A percentile compares a stretch with the other conserved stretches of the same genome.
These are phyloP conservation scores for Populus simonii DNA, from an alignment of 345 rosid species.

Conservation along the genomic window DNA sequence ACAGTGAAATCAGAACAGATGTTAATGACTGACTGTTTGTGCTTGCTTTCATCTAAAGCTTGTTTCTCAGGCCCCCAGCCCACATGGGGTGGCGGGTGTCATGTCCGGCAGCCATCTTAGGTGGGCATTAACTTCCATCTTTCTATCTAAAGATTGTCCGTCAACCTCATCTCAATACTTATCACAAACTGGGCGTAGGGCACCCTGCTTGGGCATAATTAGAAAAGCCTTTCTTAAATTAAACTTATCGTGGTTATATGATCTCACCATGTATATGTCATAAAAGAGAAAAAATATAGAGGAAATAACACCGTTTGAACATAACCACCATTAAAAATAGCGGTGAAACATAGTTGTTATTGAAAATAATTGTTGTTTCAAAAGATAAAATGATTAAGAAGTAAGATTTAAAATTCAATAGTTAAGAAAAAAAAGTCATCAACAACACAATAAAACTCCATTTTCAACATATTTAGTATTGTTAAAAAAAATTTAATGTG, in stretches of 20 bases:
- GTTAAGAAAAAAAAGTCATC: no score
- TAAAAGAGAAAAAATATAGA: no score
- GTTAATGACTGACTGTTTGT: background rate
- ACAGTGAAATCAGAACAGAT: background rate
- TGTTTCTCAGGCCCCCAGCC: background rate
- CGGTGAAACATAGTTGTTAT: no score
- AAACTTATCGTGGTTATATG: background rate
- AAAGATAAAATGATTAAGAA: no score
- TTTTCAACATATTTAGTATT: fast-evolving
- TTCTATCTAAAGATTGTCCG: background rate
- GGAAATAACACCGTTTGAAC: no score
- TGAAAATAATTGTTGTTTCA: no score
- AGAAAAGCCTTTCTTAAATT: background rate
- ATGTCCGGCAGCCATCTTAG: background rate
- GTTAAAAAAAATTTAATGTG: fast-evolving
- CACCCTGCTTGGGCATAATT: background rate
- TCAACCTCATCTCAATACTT: background rate
- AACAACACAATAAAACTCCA: fast-evolving
- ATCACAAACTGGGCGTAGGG: background rate
- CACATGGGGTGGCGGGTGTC: background rate
- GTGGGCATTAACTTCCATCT: background rate
- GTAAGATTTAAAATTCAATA: no score
- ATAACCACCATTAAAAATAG: no score
- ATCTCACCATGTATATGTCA: background rate
- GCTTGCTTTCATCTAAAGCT: background rate